Evolutionary conservation across 169 alveolate genomes (phyloP), one percentile per base, ranked within the genome.

Genomic region (Theileria orientalis): DNA sequence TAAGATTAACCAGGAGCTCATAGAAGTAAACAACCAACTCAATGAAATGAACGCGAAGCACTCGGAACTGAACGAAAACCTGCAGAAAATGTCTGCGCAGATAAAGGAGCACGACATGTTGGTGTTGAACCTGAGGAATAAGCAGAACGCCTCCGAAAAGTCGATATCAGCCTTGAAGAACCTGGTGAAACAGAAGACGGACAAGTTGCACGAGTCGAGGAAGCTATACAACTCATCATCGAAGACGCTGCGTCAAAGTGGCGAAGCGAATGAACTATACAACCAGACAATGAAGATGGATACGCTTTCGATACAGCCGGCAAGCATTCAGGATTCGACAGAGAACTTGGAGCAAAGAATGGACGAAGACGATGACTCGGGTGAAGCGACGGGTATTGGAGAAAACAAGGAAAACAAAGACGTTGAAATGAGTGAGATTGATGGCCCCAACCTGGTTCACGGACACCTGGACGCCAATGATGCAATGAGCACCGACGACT

Each of bases 101-200:
- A 72, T 82, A 2, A 64, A 82, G 30, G 89, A 74, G 25, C 74
- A 73, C 64, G 82, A 82, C n/a, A 41, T 82, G 60, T 51, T 27
- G n/a, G 62, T 54, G 44, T 42, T 82, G 5, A 86, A 82, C 35
- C 42, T 82, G 59, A 73, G 54, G 51, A 87, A 82, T 57, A 73
- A 37, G 44, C 51, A 70, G 33, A 82, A 82, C 2, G 76, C 69
- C 27, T 35, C 60, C 21, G 33, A 46, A 21, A 79, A 79, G 62
- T 37, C 47, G 30, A 11, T 68, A 49, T 33, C 76, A 3, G 6
- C 21, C 8, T 27, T 56, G 42, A 56, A 56, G 66, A 30, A 30
- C 37, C 19, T 32, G 2, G 27, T 64, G 69, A 13, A 32, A 46
- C 29, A 72, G 25, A 37, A 37, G 37, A 70, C 67, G 3, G 79